Conservation (phyloP, 495 filamentous ascomycete genomes). For the Penicillium samsonianum region DNA sequence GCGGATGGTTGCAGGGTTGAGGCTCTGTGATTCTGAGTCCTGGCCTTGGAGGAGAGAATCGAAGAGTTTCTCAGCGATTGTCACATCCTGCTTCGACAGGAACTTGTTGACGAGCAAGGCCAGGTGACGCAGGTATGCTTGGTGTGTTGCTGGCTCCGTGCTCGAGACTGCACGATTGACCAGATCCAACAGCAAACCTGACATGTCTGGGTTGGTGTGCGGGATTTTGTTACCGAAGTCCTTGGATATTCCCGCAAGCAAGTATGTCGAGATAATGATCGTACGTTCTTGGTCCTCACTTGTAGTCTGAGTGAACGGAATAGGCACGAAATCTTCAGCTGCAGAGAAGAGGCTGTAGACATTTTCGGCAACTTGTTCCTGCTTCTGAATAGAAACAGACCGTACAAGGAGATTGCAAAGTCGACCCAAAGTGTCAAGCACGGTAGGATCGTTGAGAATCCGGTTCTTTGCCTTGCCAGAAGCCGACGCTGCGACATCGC, state of each 20-base stretch:
- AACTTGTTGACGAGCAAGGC: constrained; percentile 69
- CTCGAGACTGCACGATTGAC: constrained; percentile 36
- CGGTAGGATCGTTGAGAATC: constrained; percentile 54
- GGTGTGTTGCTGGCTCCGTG: constrained; percentile 43
- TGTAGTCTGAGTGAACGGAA: constrained; percentile 41
- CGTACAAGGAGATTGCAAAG: constrained; percentile 63
- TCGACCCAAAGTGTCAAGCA: constrained; percentile 63
- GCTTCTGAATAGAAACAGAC: constrained; percentile 52
- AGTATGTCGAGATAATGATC: constrained; percentile 61
- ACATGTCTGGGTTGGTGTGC: constrained; percentile 38
- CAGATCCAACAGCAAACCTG: constrained; percentile 43
- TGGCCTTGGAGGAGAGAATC: constrained; percentile 33
- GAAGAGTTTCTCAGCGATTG: constrained; percentile 33
- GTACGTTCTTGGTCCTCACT: constrained; percentile 44
- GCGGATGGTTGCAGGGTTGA: constrained; percentile 33
- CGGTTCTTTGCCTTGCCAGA: constrained; percentile 40
- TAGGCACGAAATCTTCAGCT: constrained; percentile 36
- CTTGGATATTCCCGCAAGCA: constrained; percentile 59
- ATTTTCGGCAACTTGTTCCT: constrained; percentile 55
- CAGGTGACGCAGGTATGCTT: constrained; percentile 60
- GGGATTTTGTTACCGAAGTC: constrained; percentile 34
- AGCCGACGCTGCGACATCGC: constrained; percentile 45
- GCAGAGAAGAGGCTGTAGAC: constrained; percentile 57
- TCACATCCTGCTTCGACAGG: constrained; percentile 49
- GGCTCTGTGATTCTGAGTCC: constrained; percentile 19